Conservation (phyloP, 257 asterid species). For the Solanum pimpinellifolium region DNA sequence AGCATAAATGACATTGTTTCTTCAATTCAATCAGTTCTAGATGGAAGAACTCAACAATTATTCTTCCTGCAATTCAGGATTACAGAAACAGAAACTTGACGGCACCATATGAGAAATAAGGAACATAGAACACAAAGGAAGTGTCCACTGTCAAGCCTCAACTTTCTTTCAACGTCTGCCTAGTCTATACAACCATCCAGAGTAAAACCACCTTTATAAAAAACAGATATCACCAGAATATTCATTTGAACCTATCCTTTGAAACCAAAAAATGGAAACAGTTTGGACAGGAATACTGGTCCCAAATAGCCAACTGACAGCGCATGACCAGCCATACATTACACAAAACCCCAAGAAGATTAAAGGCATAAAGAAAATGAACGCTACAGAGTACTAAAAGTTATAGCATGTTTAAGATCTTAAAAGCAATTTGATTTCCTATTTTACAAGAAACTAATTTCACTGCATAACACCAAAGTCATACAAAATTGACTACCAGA, state of each 20-base stretch:
- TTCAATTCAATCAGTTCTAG: neutral
- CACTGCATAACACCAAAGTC: neutral
- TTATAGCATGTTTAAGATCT: neutral
- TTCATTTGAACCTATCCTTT: neutral
- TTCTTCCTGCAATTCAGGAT: neutral
- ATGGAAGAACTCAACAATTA: neutral
- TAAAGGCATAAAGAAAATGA: neutral
- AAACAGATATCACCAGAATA: neutral
- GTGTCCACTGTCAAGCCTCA: neutral
- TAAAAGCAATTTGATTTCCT: neutral
- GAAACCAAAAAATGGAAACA: neutral
- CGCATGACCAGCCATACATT: neutral
- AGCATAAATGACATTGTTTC: slow-evolving; percentile 7
- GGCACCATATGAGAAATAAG: neutral
- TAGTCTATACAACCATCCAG: neutral
- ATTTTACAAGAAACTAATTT: neutral
- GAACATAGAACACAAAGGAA: neutral
- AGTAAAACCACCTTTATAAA: neutral
- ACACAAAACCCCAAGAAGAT: neutral
- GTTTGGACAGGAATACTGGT: neutral
- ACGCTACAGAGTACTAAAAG: neutral
- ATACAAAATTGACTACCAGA: neutral
- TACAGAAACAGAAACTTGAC: neutral
- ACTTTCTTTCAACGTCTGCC: neutral
- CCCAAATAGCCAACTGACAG: neutral